These are phyloP conservation scores for Cercospora janseana DNA, from an alignment of 2,329 filamentous ascomycete genomes.

Conservation along the genomic window DNA sequence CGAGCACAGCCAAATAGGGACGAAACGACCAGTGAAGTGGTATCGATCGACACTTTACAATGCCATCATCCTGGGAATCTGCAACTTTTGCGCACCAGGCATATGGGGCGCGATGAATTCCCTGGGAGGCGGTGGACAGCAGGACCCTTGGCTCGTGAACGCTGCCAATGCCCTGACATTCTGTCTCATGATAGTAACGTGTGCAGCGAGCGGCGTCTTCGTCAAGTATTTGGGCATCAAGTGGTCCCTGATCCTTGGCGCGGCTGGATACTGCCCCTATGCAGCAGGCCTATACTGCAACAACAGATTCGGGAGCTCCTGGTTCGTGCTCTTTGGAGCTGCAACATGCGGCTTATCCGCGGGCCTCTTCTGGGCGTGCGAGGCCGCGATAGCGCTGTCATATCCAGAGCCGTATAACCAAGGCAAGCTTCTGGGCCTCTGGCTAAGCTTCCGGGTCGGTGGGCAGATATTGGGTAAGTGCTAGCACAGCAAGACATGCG, in stretches of 20 bases:
- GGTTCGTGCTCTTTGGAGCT: constrained; percentile 67
- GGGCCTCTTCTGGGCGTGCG: constrained; percentile 73
- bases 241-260: constrained; percentile 67
- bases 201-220: constrained; percentile 62
- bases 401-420: constrained; percentile 70
- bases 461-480: constrained; percentile 70
- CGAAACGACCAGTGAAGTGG: constrained; percentile 43
- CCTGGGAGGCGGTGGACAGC: constrained; percentile 66
- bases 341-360: constrained; percentile 68
- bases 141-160: constrained; percentile 66
- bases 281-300: constrained; percentile 70
- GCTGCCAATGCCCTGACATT: constrained; percentile 70
- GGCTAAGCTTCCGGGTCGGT: constrained; percentile 60
- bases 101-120: constrained; percentile 67
- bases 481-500: too few species aligned
- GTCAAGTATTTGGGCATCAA: constrained; percentile 70
- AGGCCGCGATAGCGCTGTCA: constrained; percentile 69
- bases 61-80: constrained; percentile 67
- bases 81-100: constrained; percentile 67
- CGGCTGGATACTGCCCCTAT: constrained; percentile 68
- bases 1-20: constrained; percentile 4
- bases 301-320: constrained; percentile 66
- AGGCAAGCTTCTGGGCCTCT: constrained; percentile 64
- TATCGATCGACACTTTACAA: constrained; percentile 71
- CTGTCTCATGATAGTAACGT: constrained; percentile 69